Evolutionary conservation across 805 yeast species (phyloP).

Genomic region (Wickerhamomyces pijperi): DNA sequence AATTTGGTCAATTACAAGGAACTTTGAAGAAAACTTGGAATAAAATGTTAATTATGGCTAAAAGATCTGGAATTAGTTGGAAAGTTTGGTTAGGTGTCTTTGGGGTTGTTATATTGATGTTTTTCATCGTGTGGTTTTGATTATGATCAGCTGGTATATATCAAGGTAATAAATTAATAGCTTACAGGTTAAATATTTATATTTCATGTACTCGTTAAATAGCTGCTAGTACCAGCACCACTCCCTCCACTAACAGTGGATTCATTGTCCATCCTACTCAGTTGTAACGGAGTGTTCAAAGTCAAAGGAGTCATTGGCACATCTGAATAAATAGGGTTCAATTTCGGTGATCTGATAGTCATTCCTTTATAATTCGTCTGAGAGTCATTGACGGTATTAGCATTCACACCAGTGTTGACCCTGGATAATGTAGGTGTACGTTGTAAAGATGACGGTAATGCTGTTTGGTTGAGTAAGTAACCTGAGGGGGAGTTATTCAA

Average conservation of each 20-base stretch:
- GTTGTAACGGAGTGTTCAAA: neutral
- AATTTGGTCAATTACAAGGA: slow-evolving; percentile 34
- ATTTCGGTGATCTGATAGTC: neutral
- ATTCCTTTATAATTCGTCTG: neutral
- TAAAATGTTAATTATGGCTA: slow-evolving; percentile 54
- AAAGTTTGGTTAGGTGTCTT: slow-evolving; percentile 47
- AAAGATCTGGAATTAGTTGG: slow-evolving; percentile 51
- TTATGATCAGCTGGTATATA: too few relatives aligned
- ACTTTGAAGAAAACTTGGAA: slow-evolving; percentile 41
- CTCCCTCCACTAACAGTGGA: too few relatives aligned
- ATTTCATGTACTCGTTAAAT: too few relatives aligned
- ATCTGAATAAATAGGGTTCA: neutral
- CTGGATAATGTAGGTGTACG: neutral
- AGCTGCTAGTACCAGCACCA: too few relatives aligned
- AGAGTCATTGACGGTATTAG: neutral
- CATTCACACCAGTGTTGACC: neutral
- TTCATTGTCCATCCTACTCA: too few relatives aligned
- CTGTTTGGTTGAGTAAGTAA: neutral
- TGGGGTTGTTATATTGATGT: slow-evolving; percentile 35
- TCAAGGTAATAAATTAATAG: too few relatives aligned
- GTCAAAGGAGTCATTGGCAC: neutral
- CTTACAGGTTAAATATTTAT: too few relatives aligned
- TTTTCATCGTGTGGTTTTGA: slow-evolving; percentile 37
- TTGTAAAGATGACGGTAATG: neutral
- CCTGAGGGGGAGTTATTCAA: neutral